Conservation (phyloP, 305 asterid species). For the Petunia hybrid region DNA sequence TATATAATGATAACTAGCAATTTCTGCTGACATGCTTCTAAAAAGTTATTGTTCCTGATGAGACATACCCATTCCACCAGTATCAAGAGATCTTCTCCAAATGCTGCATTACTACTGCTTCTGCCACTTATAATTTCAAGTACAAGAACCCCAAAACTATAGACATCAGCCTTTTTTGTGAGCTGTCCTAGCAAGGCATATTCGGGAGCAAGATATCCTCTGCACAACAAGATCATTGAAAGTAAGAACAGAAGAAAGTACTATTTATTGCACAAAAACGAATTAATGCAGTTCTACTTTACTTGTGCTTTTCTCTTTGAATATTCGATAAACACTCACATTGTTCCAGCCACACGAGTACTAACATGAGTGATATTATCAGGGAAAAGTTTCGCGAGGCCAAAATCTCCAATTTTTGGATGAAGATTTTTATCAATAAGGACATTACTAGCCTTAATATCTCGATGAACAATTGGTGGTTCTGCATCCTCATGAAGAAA, state of each 20-base stretch:
- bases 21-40: neutral
- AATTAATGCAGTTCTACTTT: neutral
- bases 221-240: conserved; percentile 38
- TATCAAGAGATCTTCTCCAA: conserved; percentile 63
- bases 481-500: conserved; percentile 83
- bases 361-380: conserved; percentile 90
- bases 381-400: conserved; percentile 85
- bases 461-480: conserved; percentile 80
- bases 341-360: conserved; percentile 91
- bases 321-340: conserved; percentile 52
- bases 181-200: conserved; percentile 79
- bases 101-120: conserved; percentile 77
- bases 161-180: conserved; percentile 85
- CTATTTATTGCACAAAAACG: neutral
- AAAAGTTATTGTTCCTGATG: neutral
- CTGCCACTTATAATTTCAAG: conserved; percentile 80
- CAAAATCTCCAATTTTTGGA: conserved; percentile 88
- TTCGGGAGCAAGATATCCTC: conserved; percentile 93
- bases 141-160: conserved; percentile 84
- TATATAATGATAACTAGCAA: neutral
- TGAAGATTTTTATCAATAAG: conserved; percentile 70
- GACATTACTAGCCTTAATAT: conserved; percentile 89
- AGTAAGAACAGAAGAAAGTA: conserved; percentile 14
- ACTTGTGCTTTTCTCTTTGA: conserved; percentile 4
- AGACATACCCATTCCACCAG: conserved; percentile 83